phyloP scores from a whole-genome alignment of 1,284 basidiomycete species.

The Cryptococcus sp. region DNA sequence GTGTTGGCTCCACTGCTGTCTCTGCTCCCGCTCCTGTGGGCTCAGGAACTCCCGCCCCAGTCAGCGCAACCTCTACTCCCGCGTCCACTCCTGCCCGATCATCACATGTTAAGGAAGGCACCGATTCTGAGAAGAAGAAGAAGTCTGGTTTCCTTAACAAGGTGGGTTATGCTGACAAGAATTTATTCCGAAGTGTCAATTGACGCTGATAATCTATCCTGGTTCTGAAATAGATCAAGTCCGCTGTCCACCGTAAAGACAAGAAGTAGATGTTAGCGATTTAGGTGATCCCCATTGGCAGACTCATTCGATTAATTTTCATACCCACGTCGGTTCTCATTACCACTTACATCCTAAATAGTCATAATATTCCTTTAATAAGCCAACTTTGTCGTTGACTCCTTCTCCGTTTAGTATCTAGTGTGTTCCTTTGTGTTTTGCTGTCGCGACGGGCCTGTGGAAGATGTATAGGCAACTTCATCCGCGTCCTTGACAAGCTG shows the following conservation, averaged over 20 bases:
- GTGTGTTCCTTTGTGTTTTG: too few relatives aligned
- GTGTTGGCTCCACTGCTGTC: conserved; percentile 5
- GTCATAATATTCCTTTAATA: too few relatives aligned
- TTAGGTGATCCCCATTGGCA: too few relatives aligned
- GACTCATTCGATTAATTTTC: too few relatives aligned
- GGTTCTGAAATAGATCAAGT: conserved; percentile 28
- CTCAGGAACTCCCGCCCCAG: conserved; percentile 8
- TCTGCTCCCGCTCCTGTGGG: conserved; percentile 9
- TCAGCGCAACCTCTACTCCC: conserved; percentile 21
- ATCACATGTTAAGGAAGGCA: conserved; percentile 15
- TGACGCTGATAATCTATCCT: neutral
- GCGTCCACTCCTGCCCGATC: conserved; percentile 35
- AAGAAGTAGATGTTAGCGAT: conserved; percentile 27
- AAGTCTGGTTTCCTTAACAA: conserved; percentile 46
- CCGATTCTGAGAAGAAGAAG: conserved; percentile 26
- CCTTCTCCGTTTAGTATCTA: too few relatives aligned
- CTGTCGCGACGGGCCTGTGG: too few relatives aligned
- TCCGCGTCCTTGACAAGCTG: too few relatives aligned
- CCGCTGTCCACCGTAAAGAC: conserved; percentile 37
- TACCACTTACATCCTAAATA: too few relatives aligned
- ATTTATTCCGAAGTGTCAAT: neutral
- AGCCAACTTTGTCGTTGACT: too few relatives aligned
- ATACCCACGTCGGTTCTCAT: too few relatives aligned
- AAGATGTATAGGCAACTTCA: too few relatives aligned
- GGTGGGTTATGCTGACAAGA: conserved; percentile 11